Percentiles rank a stretch among this genome's conserved stretches.
These are phyloP conservation scores for Rubroboletus satanas DNA, from an alignment of 768 basidiomycete genomes.

Conservation along the genomic window DNA sequence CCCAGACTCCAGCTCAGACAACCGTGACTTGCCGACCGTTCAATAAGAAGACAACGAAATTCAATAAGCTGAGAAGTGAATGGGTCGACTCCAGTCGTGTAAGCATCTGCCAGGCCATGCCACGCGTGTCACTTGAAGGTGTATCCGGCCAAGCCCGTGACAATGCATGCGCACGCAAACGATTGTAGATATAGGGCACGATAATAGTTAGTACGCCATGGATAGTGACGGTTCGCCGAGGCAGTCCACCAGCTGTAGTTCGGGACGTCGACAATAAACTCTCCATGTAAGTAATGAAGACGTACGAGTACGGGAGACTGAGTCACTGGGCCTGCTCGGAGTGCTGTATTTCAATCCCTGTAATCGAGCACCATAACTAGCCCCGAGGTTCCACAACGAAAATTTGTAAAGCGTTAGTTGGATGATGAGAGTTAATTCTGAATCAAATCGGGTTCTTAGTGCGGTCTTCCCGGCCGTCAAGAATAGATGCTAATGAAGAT, in stretches of 20 bases:
- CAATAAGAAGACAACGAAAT: constrained; percentile 81
- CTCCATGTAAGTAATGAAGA: background rate
- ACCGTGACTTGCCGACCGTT: constrained; percentile 66
- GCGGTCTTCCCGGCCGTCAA: constrained; percentile 43
- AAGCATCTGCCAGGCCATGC: constrained; percentile 69
- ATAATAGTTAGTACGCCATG: constrained; percentile 74
- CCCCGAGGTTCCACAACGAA: constrained; percentile 75
- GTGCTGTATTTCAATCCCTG: constrained; percentile 69
- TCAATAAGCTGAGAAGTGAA: constrained; percentile 58
- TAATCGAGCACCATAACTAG: constrained; percentile 79
- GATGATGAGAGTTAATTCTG: constrained; percentile 68
- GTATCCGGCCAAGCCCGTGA: constrained; percentile 90
- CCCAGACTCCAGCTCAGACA: background rate
- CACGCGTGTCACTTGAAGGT: constrained; percentile 71
- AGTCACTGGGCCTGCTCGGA: background rate
- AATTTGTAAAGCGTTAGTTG: constrained; percentile 74
- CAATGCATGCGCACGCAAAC: constrained; percentile 69
- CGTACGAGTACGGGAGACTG: constrained; percentile 23
- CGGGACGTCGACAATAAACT: background rate
- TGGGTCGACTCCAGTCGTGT: constrained; percentile 65
- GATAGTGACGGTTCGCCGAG: constrained; percentile 53
- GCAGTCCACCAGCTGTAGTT: constrained; percentile 59
- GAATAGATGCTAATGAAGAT: background rate
- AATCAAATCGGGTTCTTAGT: constrained; percentile 61
- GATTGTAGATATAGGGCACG: constrained; percentile 73